phyloP scores from a whole-genome alignment of 495 filamentous ascomycete genomes.

The Lentithecium fluviatile region DNA sequence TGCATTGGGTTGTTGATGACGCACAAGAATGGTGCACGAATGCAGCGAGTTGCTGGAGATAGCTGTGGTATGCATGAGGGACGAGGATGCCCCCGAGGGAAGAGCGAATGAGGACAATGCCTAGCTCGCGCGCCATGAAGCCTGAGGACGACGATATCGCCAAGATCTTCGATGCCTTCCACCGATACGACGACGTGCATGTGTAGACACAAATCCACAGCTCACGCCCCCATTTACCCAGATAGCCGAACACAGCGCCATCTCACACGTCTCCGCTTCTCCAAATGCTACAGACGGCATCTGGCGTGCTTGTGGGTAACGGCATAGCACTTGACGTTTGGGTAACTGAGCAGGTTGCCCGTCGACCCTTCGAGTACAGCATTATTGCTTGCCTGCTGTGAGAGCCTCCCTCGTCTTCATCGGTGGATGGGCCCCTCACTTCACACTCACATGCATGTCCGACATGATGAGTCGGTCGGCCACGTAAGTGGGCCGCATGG shows the following conservation, averaged over 20 bases:
- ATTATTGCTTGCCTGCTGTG: not conserved
- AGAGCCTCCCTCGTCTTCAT: not conserved
- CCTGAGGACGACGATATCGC: not conserved
- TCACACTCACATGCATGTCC: constrained; percentile 6
- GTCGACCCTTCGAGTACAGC: not conserved
- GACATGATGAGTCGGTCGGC: constrained; percentile 1
- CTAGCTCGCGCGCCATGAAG: too few relatives aligned
- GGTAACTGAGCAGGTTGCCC: too few relatives aligned
- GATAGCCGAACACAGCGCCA: constrained; percentile 20
- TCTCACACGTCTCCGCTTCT: constrained; percentile 1
- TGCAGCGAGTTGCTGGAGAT: too few relatives aligned
- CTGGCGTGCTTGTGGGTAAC: not conserved
- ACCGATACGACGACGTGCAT: not conserved
- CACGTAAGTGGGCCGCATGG: constrained; percentile 21
- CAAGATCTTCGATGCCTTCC: not conserved
- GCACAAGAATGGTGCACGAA: too few relatives aligned
- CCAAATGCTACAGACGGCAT: constrained; percentile 17
- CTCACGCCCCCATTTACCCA: constrained; percentile 26
- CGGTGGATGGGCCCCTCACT: not conserved
- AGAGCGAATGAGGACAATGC: too few relatives aligned
- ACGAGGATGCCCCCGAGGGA: too few relatives aligned
- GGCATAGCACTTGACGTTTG: too few relatives aligned
- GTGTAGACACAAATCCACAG: too few relatives aligned
- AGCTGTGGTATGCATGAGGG: too few relatives aligned
- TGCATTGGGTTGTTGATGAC: too few relatives aligned